phyloP scores from a whole-genome alignment of 2,329 filamentous ascomycete genomes.

The Gaeumannomyces tritici region DNA sequence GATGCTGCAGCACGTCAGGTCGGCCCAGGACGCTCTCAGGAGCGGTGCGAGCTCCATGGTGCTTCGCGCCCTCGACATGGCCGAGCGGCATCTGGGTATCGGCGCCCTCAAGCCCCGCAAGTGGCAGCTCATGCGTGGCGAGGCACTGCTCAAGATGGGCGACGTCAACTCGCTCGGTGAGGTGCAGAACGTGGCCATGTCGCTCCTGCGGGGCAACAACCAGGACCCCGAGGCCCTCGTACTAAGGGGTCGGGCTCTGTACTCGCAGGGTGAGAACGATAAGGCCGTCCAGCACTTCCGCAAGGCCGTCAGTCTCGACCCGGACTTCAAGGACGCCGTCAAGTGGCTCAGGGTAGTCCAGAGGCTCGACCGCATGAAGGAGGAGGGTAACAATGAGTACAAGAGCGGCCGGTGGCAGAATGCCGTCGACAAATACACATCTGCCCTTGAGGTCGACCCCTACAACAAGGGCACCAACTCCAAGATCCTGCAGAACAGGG shows the following conservation, averaged over 20 bases:
- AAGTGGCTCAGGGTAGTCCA: conserved; percentile 85
- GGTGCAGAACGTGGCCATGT: conserved; percentile 87
- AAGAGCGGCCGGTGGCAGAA: conserved; percentile 72
- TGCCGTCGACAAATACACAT: conserved; percentile 76
- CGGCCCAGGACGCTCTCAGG: conserved; percentile 68
- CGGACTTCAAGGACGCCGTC: conserved; percentile 80
- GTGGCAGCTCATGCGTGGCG: conserved; percentile 87
- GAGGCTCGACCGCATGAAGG: conserved; percentile 87
- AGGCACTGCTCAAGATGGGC: conserved; percentile 88
- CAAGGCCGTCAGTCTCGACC: conserved; percentile 81
- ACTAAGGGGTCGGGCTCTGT: conserved; percentile 76
- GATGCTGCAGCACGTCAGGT: conserved; percentile 74
- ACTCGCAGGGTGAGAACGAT: conserved; percentile 87
- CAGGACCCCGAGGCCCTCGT: conserved; percentile 92
- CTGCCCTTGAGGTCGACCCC: conserved; percentile 78
- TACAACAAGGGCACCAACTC: conserved; percentile 86
- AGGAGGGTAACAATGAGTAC: conserved; percentile 85
- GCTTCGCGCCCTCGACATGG: conserved; percentile 82
- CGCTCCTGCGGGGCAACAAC: conserved; percentile 72
- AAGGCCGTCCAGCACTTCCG: conserved; percentile 90
- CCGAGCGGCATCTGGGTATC: conserved; percentile 67
- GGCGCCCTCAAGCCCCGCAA: conserved; percentile 77
- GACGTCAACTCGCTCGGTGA: conserved; percentile 82
- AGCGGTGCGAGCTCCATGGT: conserved; percentile 83
- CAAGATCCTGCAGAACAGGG: conserved; percentile 89